Base-by-base conservation (phyloP, 208 protist species). In the Wallacemonas sp. region DNA sequence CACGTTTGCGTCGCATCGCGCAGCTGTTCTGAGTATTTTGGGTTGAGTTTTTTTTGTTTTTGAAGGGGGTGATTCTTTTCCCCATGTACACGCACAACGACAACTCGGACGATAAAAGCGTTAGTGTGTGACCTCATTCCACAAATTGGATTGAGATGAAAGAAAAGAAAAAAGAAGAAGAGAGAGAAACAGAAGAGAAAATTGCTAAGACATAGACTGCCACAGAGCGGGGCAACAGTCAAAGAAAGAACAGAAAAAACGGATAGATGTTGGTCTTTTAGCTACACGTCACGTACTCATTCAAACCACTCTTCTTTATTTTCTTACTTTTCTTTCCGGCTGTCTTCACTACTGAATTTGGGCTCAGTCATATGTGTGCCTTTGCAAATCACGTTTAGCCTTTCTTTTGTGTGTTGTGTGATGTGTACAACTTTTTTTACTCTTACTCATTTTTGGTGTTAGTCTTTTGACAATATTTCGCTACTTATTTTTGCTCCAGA, bases 131-230 rank as follows among this genome's bases (percentile, higher is more conserved):
- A 23, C 18, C 48, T 36, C 26, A 16, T 41, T 33, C 52, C 31
- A 26, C 11, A 42, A 20, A 26, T 33, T 16, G 32, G 52, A 41
- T 55, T 55, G 48, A 31, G 52, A 41, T 25, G 14, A 59, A 57
- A 57, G n/a, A 57, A 59, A 49, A 62, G 32, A 70, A n/a, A 61
- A 59, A 55, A 29, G 29, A 23, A 29, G 45, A 44, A 45, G n/a
- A 70, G 26, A 70, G 16, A 70, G n/a, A 70, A 10, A 49, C 44
- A 25, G 39, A 20, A 59, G n/a, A 42, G n/a, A 41, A 20, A 42
- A 59, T 44, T 23, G 26, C 22, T 23, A n/a, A 10, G 48, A 26
- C 48, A 55, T 25, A 41, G 36, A 0, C 36, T 16, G 14, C 36
- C 7, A 41, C 36, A 41, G 10, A 14, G 7, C 10, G 14, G 36